phyloP scores from a whole-genome alignment of 2,329 filamentous ascomycete genomes.

The Pezicula rhizophila region DNA sequence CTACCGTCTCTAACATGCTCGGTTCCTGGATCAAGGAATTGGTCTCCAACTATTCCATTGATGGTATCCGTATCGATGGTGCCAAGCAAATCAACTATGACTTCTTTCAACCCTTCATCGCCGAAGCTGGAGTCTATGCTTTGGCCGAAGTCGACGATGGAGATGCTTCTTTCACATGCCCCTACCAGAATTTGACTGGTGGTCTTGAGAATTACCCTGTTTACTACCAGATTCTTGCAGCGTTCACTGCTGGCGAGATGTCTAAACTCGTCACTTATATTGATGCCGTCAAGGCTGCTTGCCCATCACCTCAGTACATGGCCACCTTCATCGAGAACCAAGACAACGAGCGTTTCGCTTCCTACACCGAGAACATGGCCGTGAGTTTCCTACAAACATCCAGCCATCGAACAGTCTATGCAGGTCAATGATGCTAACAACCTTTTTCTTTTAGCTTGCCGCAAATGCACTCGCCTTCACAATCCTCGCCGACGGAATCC shows the following conservation, averaged over 20 bases:
- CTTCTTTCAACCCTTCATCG: conserved; percentile 34
- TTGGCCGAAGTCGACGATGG: conserved; percentile 39
- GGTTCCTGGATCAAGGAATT: conserved; percentile 33
- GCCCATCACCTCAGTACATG: neutral
- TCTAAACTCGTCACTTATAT: neutral
- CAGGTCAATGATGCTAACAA: no score
- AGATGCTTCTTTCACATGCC: conserved; percentile 32
- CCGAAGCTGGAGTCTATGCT: conserved; percentile 35
- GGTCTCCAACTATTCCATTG: conserved; percentile 37
- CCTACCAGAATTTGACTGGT: conserved; percentile 36
- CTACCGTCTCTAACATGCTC: conserved; percentile 31
- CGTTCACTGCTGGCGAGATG: no score
- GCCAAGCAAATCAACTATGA: conserved; percentile 36
- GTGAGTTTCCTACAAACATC: neutral
- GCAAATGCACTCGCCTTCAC: conserved; percentile 57
- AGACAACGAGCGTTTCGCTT: no score
- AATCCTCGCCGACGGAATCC: conserved; percentile 56
- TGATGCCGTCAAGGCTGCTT: neutral
- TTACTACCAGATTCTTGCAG: no score
- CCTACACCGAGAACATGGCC: conserved; percentile 16
- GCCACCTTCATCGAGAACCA: no score
- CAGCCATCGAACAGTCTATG: no score
- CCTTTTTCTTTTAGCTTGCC: conserved; percentile 31
- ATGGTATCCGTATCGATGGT: conserved; percentile 44
- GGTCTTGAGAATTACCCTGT: conserved; percentile 38